A percentile compares a stretch with the other conserved stretches of the same genome.
phyloP scores from a whole-genome alignment of 257 asterid genomes.

The Solanum bukasovii region DNA sequence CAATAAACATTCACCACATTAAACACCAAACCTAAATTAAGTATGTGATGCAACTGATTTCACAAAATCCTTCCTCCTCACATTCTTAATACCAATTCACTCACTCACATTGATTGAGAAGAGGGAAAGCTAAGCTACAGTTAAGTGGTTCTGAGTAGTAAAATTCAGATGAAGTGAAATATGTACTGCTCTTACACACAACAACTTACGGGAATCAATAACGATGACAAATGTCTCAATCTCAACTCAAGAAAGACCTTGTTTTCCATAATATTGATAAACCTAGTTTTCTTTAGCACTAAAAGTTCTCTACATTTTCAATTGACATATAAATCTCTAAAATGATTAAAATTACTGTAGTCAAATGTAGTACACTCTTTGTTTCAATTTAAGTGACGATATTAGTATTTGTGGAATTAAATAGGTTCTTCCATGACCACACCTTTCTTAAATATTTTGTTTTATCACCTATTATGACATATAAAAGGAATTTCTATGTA shows the following conservation, averaged over 20 bases:
- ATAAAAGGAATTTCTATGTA: not conserved
- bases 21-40: not conserved
- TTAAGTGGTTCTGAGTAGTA: not conserved
- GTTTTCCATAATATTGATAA: not conserved
- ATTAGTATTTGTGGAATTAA: not conserved
- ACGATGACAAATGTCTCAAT: not conserved
- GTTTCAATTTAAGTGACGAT: not conserved
- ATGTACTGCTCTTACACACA: not conserved
- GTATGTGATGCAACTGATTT: not conserved
- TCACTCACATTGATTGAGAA: not conserved
- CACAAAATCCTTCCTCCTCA: not conserved
- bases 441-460: not conserved
- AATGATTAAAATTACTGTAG: not conserved
- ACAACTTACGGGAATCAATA: not conserved
- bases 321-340: not conserved
- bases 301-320: not conserved
- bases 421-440: not conserved
- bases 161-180: not conserved
- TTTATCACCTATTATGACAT: not conserved
- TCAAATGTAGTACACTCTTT: not conserved
- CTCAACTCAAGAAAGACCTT: not conserved
- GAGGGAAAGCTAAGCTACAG: not conserved
- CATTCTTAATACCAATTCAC: not conserved
- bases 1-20: slow-evolving; percentile 16
- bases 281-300: not conserved